A percentile compares a stretch with the other conserved stretches of the same genome.
Evolutionary conservation across 345 rosid genomes (phyloP).

Genomic region (Eucalyptus curtisii): DNA sequence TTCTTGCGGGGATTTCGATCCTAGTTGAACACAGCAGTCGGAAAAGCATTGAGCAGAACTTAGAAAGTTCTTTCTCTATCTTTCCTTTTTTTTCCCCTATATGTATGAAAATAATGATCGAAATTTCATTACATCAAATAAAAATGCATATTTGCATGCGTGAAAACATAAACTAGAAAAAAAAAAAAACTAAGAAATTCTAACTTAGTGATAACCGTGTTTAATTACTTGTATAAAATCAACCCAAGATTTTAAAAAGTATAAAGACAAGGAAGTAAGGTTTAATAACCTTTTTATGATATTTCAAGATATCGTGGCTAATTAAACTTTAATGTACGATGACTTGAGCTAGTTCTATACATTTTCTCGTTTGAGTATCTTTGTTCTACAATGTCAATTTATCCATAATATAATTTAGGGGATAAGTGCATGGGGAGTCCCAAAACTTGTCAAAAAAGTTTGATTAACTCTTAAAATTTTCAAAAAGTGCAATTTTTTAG

Average conservation of each 20-base stretch:
- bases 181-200: background rate
- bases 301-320: background rate
- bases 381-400: background rate
- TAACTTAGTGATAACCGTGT: background rate
- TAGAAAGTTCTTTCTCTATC: no score
- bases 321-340: background rate
- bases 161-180: background rate
- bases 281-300: background rate
- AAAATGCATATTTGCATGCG: background rate
- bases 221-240: background rate
- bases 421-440: accelerated
- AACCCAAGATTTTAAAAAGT: background rate
- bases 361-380: background rate
- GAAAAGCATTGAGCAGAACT: background rate
- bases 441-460: no score
- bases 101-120: no score
- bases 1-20: background rate
- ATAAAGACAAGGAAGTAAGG: background rate
- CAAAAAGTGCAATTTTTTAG: no score
- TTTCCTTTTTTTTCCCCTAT: no score
- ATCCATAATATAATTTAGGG: background rate
- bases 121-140: background rate
- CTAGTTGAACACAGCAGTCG: background rate
- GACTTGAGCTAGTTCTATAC: background rate
- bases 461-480: no score